Evolutionary conservation across 1,139 yeast genomes (phyloP).

Genomic region (Saccharomyces hybrid): DNA sequence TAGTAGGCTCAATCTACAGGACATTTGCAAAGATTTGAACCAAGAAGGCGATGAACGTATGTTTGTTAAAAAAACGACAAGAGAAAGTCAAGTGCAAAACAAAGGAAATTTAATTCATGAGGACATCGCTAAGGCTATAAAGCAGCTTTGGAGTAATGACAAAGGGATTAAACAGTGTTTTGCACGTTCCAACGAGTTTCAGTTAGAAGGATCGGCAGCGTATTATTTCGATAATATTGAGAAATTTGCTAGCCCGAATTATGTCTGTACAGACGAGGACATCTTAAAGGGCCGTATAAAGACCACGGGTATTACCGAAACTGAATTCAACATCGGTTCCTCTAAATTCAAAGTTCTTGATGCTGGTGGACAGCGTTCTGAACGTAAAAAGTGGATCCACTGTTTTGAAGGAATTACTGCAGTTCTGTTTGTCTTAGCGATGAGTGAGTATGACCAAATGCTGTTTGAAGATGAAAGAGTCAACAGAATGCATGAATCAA

Average conservation of each 20-base stretch:
- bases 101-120: conserved; percentile 25
- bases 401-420: conserved; percentile 91
- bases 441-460: conserved; percentile 87
- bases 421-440: conserved; percentile 83
- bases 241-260: conserved; percentile 56
- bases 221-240: conserved; percentile 67
- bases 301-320: conserved; percentile 93
- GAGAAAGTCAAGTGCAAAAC: conserved; percentile 12
- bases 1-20: conserved; percentile 21
- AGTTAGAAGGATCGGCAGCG: conserved; percentile 70
- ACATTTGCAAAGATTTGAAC: conserved; percentile 29
- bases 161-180: conserved; percentile 57
- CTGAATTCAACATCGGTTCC: conserved; percentile 62
- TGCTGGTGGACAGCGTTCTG: conserved; percentile 96
- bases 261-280: conserved; percentile 71
- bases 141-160: conserved; percentile 60
- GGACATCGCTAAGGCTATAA: conserved; percentile 63
- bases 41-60: conserved; percentile 26
- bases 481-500: conserved; percentile 87
- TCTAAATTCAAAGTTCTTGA: conserved; percentile 72
- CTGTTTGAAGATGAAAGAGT: conserved; percentile 84
- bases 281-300: conserved; percentile 85
- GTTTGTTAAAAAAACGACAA: conserved; percentile 11
- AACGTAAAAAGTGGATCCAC: conserved; percentile 92
- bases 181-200: conserved; percentile 65